Base-by-base conservation (phyloP, 2,329 filamentous ascomycete species). In the Sarocladiaceae sp. region DNA sequence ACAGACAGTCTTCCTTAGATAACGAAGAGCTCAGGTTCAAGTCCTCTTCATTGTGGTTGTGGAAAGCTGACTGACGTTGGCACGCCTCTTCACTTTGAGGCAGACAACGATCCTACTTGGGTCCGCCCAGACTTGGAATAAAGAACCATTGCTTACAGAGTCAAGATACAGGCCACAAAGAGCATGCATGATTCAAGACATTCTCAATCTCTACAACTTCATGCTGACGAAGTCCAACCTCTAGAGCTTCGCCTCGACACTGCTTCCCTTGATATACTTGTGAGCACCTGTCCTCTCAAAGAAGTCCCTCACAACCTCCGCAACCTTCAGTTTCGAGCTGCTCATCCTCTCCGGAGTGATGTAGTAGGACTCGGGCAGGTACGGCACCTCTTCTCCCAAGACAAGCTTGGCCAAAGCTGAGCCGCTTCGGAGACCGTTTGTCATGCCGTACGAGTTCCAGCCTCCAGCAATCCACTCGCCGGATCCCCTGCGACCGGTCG, bases 401-500 rank as follows among this genome's bases (percentile, higher is more conserved):
- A 40, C 21, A 15, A 40, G 12, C 20, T 40, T 40, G 16, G 16
- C 35, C 2, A 40, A 11, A 13, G 35, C 16, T 20, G 16, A 16
- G 5, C 35, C 35, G 24, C 18, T 20, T 3, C 19, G 16, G 10
- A 40, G 35, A n/a, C 35, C 35, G 10, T 33, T 33, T 13, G 27
- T 29, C 72, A 77, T 76, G 3, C 74, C 74, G 33, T 76, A 68
- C 12, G 73, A 73, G 33, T 60, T 66, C 51, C 69, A 77, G 1
- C 71, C 74, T 1, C 69, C 72, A 2, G 68, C 62, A n/a, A 76
- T 62, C 72, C 72, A 78, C 52, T 77, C 71, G 2, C 67, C 67
- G 0, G 57, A 49, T 0, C 40, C 45, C 12, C 58, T 57, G 4
- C 52, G 45, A 12, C 26, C 32, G 3, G 48, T 48, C 3, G 45